A percentile compares a stretch with the other conserved stretches of the same genome.
phyloP scores from a whole-genome alignment of 768 basidiomycete genomes.

The Chiua virens region DNA sequence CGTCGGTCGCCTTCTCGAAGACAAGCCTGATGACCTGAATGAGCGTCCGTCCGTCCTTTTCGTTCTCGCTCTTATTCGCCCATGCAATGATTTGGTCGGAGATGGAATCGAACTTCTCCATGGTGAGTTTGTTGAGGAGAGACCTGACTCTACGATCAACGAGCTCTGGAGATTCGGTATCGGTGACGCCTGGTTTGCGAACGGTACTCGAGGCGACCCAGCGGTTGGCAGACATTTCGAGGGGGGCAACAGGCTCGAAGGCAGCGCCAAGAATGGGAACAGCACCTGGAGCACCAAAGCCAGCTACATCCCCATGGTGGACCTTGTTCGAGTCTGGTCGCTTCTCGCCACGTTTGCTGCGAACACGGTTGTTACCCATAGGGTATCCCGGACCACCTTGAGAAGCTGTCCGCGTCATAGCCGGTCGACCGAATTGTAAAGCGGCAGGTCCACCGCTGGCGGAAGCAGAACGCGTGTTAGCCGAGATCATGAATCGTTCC shows the following conservation, averaged over 20 bases:
- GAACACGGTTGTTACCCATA: conserved; percentile 56
- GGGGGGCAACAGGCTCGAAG: conserved; percentile 72
- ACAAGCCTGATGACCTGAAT: conserved; percentile 96
- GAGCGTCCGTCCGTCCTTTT: conserved; percentile 90
- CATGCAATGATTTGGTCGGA: conserved; percentile 93
- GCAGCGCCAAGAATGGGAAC: conserved; percentile 29
- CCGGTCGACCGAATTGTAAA: conserved; percentile 54
- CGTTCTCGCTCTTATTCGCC: conserved; percentile 91
- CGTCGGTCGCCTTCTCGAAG: conserved; percentile 97
- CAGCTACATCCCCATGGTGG: conserved; percentile 39
- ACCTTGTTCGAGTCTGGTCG: conserved; percentile 58
- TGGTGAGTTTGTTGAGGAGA: conserved; percentile 92
- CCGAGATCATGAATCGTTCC: conserved; percentile 57
- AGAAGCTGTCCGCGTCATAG: conserved; percentile 70
- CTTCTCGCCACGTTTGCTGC: conserved; percentile 84
- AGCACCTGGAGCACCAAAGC: conserved; percentile 30
- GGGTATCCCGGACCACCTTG: conserved; percentile 56
- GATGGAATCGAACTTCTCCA: conserved; percentile 96
- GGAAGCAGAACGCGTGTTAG: conserved; percentile 52
- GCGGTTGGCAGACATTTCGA: conserved; percentile 77
- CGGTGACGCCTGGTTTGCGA: conserved; percentile 41
- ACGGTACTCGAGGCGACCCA: conserved; percentile 60
- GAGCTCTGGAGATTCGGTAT: conserved; percentile 74
- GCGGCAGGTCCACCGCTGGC: conserved; percentile 48
- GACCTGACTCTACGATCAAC: conserved; percentile 93